Conservation (phyloP, 345 rosid genomes). For the Salix koriyanagi region DNA sequence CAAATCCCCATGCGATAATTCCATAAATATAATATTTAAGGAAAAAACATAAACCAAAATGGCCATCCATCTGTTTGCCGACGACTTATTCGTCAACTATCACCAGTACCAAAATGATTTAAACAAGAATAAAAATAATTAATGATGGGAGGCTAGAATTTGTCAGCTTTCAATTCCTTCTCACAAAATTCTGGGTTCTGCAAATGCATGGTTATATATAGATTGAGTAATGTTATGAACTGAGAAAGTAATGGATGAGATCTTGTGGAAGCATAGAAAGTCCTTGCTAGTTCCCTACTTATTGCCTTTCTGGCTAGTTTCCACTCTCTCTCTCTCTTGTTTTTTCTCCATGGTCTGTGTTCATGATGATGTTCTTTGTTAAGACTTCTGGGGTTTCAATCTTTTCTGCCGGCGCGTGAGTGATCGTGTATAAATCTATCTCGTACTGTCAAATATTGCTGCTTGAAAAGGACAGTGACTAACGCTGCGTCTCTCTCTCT, state of each 20-base stretch:
- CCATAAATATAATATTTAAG: no score
- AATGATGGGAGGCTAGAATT: no score
- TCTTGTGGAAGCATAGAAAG: conserved; percentile 9
- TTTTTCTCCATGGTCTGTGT: neutral
- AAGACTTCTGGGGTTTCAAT: conserved; percentile 3
- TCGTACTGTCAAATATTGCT: no score
- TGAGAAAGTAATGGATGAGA: conserved; percentile 5
- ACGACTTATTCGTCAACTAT: no score
- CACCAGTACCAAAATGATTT: no score
- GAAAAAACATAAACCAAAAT: neutral
- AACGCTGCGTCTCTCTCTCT: no score
- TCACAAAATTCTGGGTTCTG: conserved; percentile 2
- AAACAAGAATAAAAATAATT: neutral
- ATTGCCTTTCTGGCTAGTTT: conserved; percentile 25
- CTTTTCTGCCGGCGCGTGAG: neutral
- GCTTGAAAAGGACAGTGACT: no score
- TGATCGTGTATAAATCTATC: no score
- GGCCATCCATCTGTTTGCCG: no score
- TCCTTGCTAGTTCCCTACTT: conserved; percentile 6
- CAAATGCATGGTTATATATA: conserved; percentile 21
- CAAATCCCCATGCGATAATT: no score
- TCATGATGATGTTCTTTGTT: neutral
- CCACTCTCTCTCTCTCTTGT: neutral
- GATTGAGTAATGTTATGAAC: neutral
- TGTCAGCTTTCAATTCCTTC: neutral